phyloP scores from a whole-genome alignment of 2,329 filamentous ascomycete genomes.

The Tolypocladium tundrense region DNA sequence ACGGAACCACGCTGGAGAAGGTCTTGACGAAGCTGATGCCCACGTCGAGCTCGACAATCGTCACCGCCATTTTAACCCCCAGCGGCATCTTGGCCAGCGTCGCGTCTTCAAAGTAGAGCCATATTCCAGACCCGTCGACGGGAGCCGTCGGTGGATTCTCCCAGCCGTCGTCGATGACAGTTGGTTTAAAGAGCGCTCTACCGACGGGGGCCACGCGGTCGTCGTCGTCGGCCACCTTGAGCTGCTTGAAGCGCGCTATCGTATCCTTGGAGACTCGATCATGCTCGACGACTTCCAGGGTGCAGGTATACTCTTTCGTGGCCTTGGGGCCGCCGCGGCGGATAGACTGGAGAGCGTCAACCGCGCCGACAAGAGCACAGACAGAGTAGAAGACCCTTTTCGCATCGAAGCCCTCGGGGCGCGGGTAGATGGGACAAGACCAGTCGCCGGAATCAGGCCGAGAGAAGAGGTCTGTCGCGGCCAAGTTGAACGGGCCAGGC shows the following conservation, averaged over 20 bases:
- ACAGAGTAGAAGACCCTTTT: constrained; percentile 32
- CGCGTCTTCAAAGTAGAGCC: constrained; percentile 59
- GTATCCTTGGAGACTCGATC: constrained; percentile 30
- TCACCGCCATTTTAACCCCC: constrained; percentile 53
- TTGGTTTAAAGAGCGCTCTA: constrained; percentile 29
- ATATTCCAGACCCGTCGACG: constrained; percentile 10
- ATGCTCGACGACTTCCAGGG: constrained; percentile 51
- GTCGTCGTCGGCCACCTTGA: constrained; percentile 22
- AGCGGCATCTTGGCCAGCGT: constrained; percentile 41
- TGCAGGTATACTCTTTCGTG: constrained; percentile 37
- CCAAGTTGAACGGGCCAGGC: constrained; percentile 74
- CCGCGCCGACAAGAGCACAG: constrained; percentile 27
- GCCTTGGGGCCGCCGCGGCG: constrained; percentile 18
- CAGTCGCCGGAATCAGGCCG: constrained; percentile 18
- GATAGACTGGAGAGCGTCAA: constrained; percentile 19
- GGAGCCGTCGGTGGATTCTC: constrained; percentile 20
- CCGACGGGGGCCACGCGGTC: constrained; percentile 31
- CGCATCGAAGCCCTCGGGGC: constrained; percentile 30
- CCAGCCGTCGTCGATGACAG: constrained; percentile 37
- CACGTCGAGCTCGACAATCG: constrained; percentile 47
- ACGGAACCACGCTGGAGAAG: constrained; percentile 43
- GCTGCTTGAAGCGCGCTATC: constrained; percentile 32
- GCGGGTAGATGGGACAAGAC: constrained; percentile 14
- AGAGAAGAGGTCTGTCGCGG: constrained; percentile 59
- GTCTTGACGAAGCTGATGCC: constrained; percentile 56